Conservation (phyloP, 768 basidiomycete species). For the Neoboletus brunneissimus region DNA sequence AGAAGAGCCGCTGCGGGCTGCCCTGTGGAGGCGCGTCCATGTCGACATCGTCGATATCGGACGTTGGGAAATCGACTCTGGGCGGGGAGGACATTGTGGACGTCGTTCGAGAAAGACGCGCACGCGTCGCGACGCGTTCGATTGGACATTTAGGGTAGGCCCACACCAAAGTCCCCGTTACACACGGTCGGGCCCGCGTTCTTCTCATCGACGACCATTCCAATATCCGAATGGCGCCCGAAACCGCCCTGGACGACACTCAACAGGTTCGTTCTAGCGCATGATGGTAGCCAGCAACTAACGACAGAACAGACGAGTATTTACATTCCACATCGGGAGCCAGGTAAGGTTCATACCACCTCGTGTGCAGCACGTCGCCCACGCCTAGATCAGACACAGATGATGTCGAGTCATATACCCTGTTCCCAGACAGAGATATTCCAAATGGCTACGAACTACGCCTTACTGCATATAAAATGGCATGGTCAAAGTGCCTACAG, state of each 20-base stretch:
- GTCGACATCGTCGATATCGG: constrained; percentile 53
- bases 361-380: not conserved
- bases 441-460: constrained; percentile 39
- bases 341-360: constrained; percentile 18
- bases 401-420: constrained; percentile 19
- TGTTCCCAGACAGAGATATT: constrained; percentile 32
- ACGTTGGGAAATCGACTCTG: constrained; percentile 60
- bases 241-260: constrained; percentile 20
- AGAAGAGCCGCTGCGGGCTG: constrained; percentile 25
- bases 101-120: constrained; percentile 11
- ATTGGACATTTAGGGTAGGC: constrained; percentile 49
- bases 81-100: constrained; percentile 61
- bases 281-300: not conserved
- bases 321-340: constrained; percentile 28
- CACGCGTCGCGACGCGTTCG: constrained; percentile 56
- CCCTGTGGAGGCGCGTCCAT: constrained; percentile 39
- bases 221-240: constrained; percentile 11
- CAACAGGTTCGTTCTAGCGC: constrained; percentile 25
- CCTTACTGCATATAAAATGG: constrained; percentile 50
- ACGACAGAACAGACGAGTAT: constrained; percentile 24
- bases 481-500: constrained; percentile 59
- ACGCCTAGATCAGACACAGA: constrained; percentile 13
- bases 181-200: not conserved
- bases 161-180: not conserved
- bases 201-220: not conserved